Percentiles rank a stretch among this genome's conserved stretches.
Evolutionary conservation across 2,329 filamentous ascomycete species (phyloP).

Genomic region (Rhytidhysteron rufulum): DNA sequence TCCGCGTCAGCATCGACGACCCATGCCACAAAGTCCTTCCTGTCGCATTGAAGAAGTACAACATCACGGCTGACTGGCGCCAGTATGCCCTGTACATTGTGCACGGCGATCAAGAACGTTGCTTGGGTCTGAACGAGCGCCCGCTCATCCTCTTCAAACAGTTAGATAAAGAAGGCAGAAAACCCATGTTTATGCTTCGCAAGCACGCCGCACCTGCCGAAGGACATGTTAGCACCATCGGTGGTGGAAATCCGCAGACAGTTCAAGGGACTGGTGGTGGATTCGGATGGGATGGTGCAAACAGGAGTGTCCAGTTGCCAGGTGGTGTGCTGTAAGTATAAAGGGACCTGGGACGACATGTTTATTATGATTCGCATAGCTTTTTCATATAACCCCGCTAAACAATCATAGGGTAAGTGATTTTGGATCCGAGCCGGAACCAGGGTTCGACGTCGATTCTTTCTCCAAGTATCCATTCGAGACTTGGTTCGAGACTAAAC

Average conservation of each 20-base stretch:
- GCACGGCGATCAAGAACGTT: constrained; percentile 96
- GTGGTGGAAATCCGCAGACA: constrained; percentile 27
- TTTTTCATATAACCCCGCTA: no score
- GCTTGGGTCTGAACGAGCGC: constrained; percentile 85
- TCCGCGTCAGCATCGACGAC: constrained; percentile 96
- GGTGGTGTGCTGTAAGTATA: constrained; percentile 28
- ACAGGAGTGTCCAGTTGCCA: constrained; percentile 24
- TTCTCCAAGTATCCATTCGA: no score
- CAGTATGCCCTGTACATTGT: constrained; percentile 98
- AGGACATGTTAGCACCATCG: constrained; percentile 40
- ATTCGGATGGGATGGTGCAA: constrained; percentile 16
- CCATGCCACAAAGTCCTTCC: constrained; percentile 96
- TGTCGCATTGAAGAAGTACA: constrained; percentile 94
- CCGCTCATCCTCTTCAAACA: constrained; percentile 96
- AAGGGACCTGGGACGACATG: no score
- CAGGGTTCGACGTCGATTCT: no score
- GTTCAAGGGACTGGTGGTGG: constrained; percentile 9
- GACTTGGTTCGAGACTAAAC: no score
- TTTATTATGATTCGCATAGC: no score
- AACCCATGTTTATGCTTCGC: constrained; percentile 98
- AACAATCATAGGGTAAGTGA: no score
- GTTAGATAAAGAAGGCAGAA: constrained; percentile 91
- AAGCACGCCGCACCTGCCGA: constrained; percentile 56
- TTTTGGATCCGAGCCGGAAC: no score
- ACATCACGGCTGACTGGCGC: constrained; percentile 96